Base-by-base conservation (phyloP, 768 basidiomycete genomes). In the Mycena kentingensis region DNA sequence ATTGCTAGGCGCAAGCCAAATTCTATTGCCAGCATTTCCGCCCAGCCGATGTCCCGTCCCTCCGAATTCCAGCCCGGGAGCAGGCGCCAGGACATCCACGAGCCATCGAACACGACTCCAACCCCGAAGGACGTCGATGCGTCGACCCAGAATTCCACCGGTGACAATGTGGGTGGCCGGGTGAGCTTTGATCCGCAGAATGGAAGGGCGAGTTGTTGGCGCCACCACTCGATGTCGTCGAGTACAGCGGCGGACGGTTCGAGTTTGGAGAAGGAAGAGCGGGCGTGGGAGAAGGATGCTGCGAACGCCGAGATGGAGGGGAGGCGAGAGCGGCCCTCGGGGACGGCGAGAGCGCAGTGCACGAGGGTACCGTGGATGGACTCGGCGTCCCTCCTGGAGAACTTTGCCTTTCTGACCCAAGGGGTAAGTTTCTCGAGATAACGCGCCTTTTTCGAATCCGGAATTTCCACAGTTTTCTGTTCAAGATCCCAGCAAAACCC, bases 21-120 rank as follows among this genome's bases (percentile, higher is more conserved):
- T 49, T 76, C 73, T 3, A 73, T 62, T 0, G 71, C 75, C 5
- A 73, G 61, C 61, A 75, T 71, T 51, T 77, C 74, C 0, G 69
- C 75, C 75, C 75, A 77, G 1, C 71, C 71, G 7, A 74, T 72
- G n/a, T 70, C 60, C 0, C 65, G 51, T 1, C 60, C 64, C 4
- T 67, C 57, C 1, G 50, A 25, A 16, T 57, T 57, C 70, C 71
- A 71, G 0, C 61, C 60, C 0, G 24, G 19, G 21, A 22, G 35
- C 5, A 76, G 63, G 8, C 60, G 37, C 73, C 70, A 76, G 0
- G 72, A 67, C 0, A 70, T 58, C 73, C 72, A 77, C 0, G 36
- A 45, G 7, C 55, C 51, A 16, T 66, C 54, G 7, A 69, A 22
- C 2, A 68, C 42, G 4, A 77, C 39, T 2, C 74, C 73, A 12